These are phyloP conservation scores for Nicotiana attenuata DNA, from an alignment of 257 asterid genomes.

Conservation along the genomic window DNA sequence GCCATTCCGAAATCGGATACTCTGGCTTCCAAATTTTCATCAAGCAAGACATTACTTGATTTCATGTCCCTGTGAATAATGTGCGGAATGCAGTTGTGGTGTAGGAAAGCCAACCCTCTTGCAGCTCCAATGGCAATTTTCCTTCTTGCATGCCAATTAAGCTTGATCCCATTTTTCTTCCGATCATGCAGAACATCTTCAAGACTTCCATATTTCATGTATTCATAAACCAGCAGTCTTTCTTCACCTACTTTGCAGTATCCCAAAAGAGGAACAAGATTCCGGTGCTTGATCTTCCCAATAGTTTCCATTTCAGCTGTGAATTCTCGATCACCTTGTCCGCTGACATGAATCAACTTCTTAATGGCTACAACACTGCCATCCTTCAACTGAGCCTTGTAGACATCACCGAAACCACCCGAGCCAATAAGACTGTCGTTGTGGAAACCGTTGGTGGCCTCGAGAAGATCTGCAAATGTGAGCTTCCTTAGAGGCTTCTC, in stretches of 20 bases:
- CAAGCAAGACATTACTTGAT: conserved; percentile 87
- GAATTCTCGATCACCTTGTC: conserved; percentile 92
- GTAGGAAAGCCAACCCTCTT: conserved; percentile 82
- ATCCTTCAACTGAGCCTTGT: conserved; percentile 77
- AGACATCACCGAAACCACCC: conserved; percentile 95
- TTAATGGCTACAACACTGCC: conserved; percentile 84
- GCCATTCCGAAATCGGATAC: conserved; percentile 99
- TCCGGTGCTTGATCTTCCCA: conserved; percentile 82
- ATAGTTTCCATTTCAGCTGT: conserved; percentile 97
- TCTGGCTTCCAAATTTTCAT: conserved; percentile 75
- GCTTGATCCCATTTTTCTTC: conserved; percentile 55
- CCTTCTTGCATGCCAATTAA: conserved; percentile 71
- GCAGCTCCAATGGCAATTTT: conserved; percentile 89
- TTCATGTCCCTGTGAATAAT: conserved; percentile 94
- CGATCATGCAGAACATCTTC: conserved; percentile 79
- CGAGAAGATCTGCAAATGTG: conserved; percentile 86
- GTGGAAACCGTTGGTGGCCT: conserved; percentile 82
- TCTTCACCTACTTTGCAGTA: conserved; percentile 88
- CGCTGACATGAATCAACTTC: conserved; percentile 75
- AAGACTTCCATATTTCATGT: conserved; percentile 85
- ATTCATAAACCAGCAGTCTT: conserved; percentile 82
- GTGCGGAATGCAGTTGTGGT: conserved; percentile 84
- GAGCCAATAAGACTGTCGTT: conserved; percentile 70
- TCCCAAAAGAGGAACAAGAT: conserved; percentile 81
- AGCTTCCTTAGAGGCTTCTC: conserved; percentile 85